Percentiles rank a stretch among this genome's conserved stretches.
These are phyloP conservation scores for Pisolithus orientalis DNA, from an alignment of 768 basidiomycete species.

Conservation along the genomic window DNA sequence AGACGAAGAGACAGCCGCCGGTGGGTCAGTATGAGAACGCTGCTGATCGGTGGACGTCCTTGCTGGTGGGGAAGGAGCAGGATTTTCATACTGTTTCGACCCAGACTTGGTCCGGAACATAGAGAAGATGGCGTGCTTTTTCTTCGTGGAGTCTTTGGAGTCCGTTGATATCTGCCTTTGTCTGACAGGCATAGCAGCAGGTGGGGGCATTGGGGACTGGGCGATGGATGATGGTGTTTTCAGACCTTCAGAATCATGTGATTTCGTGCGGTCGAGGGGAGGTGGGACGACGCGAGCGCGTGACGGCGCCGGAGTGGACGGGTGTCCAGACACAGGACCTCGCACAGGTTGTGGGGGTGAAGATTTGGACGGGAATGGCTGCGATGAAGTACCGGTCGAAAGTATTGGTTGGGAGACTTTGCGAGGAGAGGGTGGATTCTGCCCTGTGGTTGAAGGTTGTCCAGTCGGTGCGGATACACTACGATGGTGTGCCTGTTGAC, in stretches of 20 bases:
- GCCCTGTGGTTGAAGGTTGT: constrained; percentile 10
- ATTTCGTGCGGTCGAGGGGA: constrained; percentile 30
- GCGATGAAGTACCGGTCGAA: constrained; percentile 18
- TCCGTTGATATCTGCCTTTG: constrained; percentile 23
- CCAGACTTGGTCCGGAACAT: constrained; percentile 27
- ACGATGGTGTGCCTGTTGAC: constrained; percentile 27
- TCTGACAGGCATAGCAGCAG: constrained; percentile 20
- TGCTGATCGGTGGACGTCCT: constrained; percentile 17
- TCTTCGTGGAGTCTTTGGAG: constrained; percentile 30
- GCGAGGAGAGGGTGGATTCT: constrained; percentile 23
- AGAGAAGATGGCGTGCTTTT: constrained; percentile 22
- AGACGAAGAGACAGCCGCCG: neutral
- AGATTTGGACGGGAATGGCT: constrained; percentile 25
- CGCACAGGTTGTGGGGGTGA: constrained; percentile 17
- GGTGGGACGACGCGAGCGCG: constrained; percentile 13
- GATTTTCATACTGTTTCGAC: constrained; percentile 23
- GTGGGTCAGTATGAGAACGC: constrained; percentile 8
- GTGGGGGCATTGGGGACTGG: constrained; percentile 39
- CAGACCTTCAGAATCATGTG: constrained; percentile 48
- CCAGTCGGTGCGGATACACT: constrained; percentile 30
- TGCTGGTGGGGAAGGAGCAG: constrained; percentile 14
- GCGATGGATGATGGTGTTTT: constrained; percentile 63
- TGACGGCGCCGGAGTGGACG: constrained; percentile 25
- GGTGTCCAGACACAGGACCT: constrained; percentile 24
- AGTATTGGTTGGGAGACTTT: constrained; percentile 23